phyloP scores from a whole-genome alignment of 441 rosid species.

The Euphorbia schlechtendalii region DNA sequence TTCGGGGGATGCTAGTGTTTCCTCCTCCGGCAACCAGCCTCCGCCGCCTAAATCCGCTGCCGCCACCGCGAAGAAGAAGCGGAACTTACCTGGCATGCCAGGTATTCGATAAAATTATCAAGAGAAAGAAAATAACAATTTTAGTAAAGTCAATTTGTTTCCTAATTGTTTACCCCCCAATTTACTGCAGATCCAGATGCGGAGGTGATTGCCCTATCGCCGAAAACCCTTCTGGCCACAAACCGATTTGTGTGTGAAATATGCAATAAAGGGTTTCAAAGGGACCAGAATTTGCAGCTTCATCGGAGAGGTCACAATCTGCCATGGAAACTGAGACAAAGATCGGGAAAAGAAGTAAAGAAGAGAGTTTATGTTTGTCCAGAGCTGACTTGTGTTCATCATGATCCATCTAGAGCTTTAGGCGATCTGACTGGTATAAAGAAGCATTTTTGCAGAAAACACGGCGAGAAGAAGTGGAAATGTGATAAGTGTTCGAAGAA shows the following conservation, averaged over 20 bases:
- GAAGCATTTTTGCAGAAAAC: no score
- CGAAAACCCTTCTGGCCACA: conserved; percentile 75
- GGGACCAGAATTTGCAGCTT: conserved; percentile 92
- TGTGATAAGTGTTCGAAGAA: no score
- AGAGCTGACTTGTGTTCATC: conserved; percentile 71
- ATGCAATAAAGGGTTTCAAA: conserved; percentile 88
- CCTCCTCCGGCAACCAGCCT: conserved; percentile 64
- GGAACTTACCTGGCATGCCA: conserved; percentile 96
- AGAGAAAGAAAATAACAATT: not conserved
- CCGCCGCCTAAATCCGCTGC: conserved; percentile 35
- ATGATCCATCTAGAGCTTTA: conserved; percentile 75
- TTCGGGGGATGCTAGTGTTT: conserved; percentile 93
- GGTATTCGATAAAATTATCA: conserved; percentile 29
- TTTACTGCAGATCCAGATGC: conserved; percentile 71
- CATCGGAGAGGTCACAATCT: conserved; percentile 87
- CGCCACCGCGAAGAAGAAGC: conserved; percentile 64
- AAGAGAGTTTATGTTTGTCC: conserved; percentile 94
- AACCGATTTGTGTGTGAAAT: conserved; percentile 91
- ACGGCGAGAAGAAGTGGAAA: no score
- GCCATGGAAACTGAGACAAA: conserved; percentile 87
- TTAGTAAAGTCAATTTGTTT: not conserved
- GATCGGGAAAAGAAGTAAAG: conserved; percentile 74
- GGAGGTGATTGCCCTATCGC: conserved; percentile 84
- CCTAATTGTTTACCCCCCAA: not conserved
- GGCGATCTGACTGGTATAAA: conserved; percentile 97